These are phyloP conservation scores for Bretschneidera sinensis DNA, from an alignment of 345 rosid species.

Conservation along the genomic window DNA sequence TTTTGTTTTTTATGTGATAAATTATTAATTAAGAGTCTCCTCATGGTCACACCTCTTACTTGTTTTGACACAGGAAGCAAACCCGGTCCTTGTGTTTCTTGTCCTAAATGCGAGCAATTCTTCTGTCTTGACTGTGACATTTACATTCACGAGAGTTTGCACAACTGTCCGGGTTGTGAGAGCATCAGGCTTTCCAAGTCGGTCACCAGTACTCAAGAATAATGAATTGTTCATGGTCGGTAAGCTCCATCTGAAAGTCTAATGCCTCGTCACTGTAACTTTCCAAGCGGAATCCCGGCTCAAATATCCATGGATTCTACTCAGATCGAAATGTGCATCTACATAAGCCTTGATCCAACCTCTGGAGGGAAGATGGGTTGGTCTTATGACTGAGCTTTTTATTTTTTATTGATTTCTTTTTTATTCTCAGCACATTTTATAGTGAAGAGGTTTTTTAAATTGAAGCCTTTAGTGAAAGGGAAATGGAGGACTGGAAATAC, in stretches of 20 bases:
- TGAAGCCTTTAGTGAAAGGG: background rate
- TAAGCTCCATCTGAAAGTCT: too few species aligned
- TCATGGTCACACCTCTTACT: slow-evolving; percentile 1
- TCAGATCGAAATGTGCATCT: background rate
- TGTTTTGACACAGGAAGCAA: slow-evolving; percentile 50
- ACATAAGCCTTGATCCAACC: background rate
- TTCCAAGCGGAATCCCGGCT: background rate
- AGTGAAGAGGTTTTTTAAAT: background rate
- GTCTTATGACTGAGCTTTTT: background rate
- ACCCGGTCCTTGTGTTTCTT: slow-evolving; percentile 42
- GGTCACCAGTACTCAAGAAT: slow-evolving; percentile 5
- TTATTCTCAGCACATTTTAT: too few species aligned
- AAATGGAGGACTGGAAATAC: too few species aligned
- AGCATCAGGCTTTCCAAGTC: slow-evolving; percentile 42
- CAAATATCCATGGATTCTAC: background rate
- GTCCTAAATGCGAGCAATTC: slow-evolving; percentile 62
- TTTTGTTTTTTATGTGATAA: too few species aligned
- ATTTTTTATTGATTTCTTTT: background rate
- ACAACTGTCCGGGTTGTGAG: slow-evolving; percentile 96
- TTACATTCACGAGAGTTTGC: slow-evolving; percentile 87
- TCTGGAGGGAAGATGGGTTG: background rate
- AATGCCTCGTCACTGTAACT: too few species aligned
- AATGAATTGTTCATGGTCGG: background rate
- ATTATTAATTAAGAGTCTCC: too few species aligned
- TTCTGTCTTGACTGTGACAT: slow-evolving; percentile 95